Evolutionary conservation across 179 eudicot species (phyloP), one percentile per base, ranked within the genome.

Genomic region (Nepenthes alata): DNA sequence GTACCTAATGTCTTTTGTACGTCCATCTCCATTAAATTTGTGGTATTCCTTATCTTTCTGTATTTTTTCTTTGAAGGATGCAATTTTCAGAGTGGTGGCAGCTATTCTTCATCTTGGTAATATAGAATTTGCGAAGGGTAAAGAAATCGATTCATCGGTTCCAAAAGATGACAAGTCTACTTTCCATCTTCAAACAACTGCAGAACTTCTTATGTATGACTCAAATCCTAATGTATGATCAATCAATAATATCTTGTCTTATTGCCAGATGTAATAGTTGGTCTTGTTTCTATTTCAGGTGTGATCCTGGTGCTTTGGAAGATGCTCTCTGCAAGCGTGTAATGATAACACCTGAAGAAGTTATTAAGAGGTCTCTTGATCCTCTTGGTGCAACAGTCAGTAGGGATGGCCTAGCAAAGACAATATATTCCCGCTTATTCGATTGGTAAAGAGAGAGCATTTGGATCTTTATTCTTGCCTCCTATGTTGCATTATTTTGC

Each of bases 11-110:
- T 55, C 6, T 41, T 50, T 50, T 47, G 45, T 9, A 41, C 47
- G 7, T 41, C 44, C 2, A 10, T 56, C 3, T 37, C 62, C 1
- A 14, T 3, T 45, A 35, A 34, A 37, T 8, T 2, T 36, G 55
- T 4, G 25, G 6, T 12, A 25, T 35, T 50, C 8, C 35, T n/a
- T 9, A 8, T 41, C 6, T 7, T 14, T 6, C 50, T 59, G n/a
- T 4, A 37, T 15, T 37, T 38, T 39, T 34, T 50, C 2, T 60
- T 11, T 66, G 65, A 53, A 91, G 98, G 98, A 93, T 59, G 96
- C 98, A 60, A 93, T 93, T 65, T 89, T 89, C 72, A 87, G 97
- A 73, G 95, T 89, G 57, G 87, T 93, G 60, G 98, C 98, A 71
- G 69, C 95, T 51, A 74, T 93, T 74, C 97, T 93, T 64, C 97